Evolutionary conservation across 805 yeast species (phyloP), one percentile per base, ranked within the genome.

Genomic region (Saccharomycopsis sp.): DNA sequence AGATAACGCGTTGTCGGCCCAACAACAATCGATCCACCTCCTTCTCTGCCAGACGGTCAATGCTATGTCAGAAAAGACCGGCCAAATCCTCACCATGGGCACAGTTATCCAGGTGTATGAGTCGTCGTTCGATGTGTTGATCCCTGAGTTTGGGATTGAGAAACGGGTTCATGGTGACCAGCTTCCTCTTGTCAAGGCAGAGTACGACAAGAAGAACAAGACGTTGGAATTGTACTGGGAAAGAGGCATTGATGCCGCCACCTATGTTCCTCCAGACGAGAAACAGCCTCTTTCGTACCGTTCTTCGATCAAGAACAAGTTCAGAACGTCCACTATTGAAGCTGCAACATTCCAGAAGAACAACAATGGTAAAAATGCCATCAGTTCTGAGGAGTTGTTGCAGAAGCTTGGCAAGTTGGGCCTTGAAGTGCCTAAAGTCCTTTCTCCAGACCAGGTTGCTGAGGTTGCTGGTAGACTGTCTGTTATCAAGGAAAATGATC

Each of bases 161-260:
- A 92, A 92, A 72, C 80, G 97, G 67, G 97, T 92, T 22, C 99
- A 94, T 68, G 97, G 98, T 25, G 99, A 94, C 72, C 98, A 94
- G 72, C 76, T 94, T 58, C 98, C 98, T 9, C 76, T 93, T 62
- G 82, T 82, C 23, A 92, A 91, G 71, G 98, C 97, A 3, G 98
- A 94, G 70, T 94, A 87, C 70, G 92, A 89, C 70, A 87, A 86
- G 68, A 66, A 69, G 17, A 74, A 79, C 47, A 79, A 89, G 52
- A 73, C 83, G 8, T 77, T 93, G 66, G 97, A 93, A 69, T 75
- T 93, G 54, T 90, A 81, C 68, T 93, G 99, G 99, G 96, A 90
- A 70, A 83, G 82, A 56, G 93, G 92, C n/a, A 82, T 87, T 56
- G 97, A 93, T 70, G 81, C 96, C 22, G 97, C 97, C 0, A 87